Evolutionary conservation across 1,139 yeast genomes (phyloP), one percentile per base, ranked within the genome.

Genomic region (Taphrina confusa): DNA sequence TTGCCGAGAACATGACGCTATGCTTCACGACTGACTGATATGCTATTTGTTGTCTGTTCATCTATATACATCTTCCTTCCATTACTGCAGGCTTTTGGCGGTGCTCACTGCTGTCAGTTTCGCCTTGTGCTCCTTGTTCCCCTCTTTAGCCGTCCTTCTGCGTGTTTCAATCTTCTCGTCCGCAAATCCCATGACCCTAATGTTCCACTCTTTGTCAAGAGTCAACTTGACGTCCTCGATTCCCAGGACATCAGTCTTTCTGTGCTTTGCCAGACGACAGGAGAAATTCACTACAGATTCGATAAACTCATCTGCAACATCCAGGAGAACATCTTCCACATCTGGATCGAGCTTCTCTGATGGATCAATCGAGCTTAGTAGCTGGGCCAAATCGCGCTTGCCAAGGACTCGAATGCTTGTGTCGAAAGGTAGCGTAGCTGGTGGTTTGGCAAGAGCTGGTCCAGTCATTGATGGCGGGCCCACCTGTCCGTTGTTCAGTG

Each of bases 241-340:
- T 68, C 92, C 97, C 44, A 92, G 77, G 55, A 84, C 81, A 64
- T 91, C 96, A n/a, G 89, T 82, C 71, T 89, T 89, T 65, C 98
- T 80, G 69, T 91, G 97, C 71, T 92, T 92, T 16, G 99, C 98
- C 67, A 92, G 77, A 61, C 94, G 82, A 71, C 98, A 92, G 0
- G 97, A 96, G 76, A 92, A 92, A 2, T 89, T 80, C 0, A 97
- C 89, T 1, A 94, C 96, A 55, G 87, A 84, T 14, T 87, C 82
- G 12, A 92, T 94, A 71, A 92, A 92, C 70, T 94, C 98, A 71
- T 94, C 99, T 0, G 98, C 97, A 63, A 92, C 77, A 71, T 94
- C 98, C 54, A 94, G 77, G 54, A 92, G 75, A 50, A 28, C 92
- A 91, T 54, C 63, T 45, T 59, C 63, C 27, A 58, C 65, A 34